Evolutionary conservation across 2,329 filamentous ascomycete species (phyloP), one percentile per base, ranked within the genome.

Genomic region (Hawksworthiomyces lignivorus): DNA sequence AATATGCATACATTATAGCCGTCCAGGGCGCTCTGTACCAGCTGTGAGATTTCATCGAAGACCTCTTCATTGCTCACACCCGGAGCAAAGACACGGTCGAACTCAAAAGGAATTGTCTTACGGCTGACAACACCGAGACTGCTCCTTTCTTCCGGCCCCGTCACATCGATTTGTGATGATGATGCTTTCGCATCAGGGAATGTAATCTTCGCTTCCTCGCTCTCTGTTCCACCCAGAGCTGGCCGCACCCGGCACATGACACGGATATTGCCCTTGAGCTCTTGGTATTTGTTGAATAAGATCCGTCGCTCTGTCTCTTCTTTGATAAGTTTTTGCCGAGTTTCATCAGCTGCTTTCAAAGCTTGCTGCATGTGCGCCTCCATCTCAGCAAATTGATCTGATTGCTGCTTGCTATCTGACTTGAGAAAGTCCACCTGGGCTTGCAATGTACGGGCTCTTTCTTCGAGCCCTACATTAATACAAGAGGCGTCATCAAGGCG

Each of bases 1-100:
- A 98, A 95, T 49, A 98, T 97, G 63, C 90, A 97, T 39, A 98
- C 92, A 53, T 97, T 98, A 68, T 95, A 98, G 1, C 92, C 92
- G 56, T 98, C 92, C 29, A 98, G 72, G 0, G 94, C 92, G 52
- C 87, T 94, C 63, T 98, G 92, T 1, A 98, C 89, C 26, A 98
- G 76, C 59, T 98, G 92, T 43, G 87, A 94, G 57, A 97, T 97
- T 59, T 98, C 92, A 42, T 86, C 87, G 58, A 98, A 98, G 1
- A 98, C 82, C 50, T 94, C 84, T 15, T 78, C 72, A 57, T 98
- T 98, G 51, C 82, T 75, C 2, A 82, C 79, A 0, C 68, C 63
- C 0, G 89, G 88, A 1, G 81, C 75, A 56, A 98, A 98, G 0
- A 97, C 89, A 7, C 89, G 83, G 56, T 98, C 92, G 57, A 97